phyloP scores from a whole-genome alignment of 208 protist genomes.

The Phytomonas sp. region DNA sequence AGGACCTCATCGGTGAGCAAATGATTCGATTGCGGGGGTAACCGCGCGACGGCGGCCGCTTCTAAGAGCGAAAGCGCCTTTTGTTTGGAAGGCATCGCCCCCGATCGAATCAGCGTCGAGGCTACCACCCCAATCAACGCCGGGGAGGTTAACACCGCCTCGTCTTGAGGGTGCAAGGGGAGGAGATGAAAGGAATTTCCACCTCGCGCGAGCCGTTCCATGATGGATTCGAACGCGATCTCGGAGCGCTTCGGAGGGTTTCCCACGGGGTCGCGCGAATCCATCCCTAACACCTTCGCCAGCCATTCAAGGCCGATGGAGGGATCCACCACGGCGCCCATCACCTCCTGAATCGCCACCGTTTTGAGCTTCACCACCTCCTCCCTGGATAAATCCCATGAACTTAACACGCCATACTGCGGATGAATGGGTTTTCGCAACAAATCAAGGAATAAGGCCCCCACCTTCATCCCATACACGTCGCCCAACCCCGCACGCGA shows the following conservation, averaged over 20 bases:
- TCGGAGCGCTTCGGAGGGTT: constrained; percentile 4
- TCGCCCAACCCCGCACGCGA: constrained; percentile 3
- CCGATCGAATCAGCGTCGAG: constrained; percentile 27
- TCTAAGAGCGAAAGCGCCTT: constrained; percentile 32
- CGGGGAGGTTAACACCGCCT: constrained; percentile 24
- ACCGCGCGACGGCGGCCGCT: constrained; percentile 23
- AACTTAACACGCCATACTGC: constrained; percentile 19
- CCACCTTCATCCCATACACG: constrained; percentile 15
- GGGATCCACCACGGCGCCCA: constrained; percentile 14
- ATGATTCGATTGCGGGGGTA: constrained; percentile 7
- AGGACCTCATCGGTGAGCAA: constrained; percentile 38
- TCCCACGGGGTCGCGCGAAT: background rate
- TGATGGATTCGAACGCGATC: constrained; percentile 10
- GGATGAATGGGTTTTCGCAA: constrained; percentile 51
- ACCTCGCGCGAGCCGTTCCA: constrained; percentile 4
- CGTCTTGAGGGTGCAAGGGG: constrained; percentile 10
- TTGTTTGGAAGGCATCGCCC: constrained; percentile 9
- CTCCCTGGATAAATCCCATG: constrained; percentile 36
- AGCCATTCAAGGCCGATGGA: constrained; percentile 29
- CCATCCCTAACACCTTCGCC: constrained; percentile 13
- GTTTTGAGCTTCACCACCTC: constrained; percentile 16
- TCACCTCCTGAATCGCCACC: constrained; percentile 18
- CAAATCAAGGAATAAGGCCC: constrained; percentile 33
- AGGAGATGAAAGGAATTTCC: background rate
- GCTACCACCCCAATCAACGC: constrained; percentile 24